Conservation (phyloP, 768 basidiomycete species). For the Amanita brunnescens region DNA sequence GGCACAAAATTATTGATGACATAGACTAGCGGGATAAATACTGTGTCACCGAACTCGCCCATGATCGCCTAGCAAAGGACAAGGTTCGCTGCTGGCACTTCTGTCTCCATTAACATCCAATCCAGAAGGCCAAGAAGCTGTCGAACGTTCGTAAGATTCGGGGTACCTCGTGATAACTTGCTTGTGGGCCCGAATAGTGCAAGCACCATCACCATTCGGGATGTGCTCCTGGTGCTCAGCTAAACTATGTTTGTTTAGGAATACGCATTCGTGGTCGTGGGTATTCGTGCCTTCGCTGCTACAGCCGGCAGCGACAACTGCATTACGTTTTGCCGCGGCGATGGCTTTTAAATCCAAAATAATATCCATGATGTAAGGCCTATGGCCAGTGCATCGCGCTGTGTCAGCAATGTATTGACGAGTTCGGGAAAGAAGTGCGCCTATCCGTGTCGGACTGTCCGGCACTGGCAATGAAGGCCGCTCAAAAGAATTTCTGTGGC, state of each 20-base stretch:
- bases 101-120: conserved; percentile 9
- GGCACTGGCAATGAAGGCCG: conserved; percentile 3
- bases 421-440: conserved; percentile 19
- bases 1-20: not conserved
- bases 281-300: conserved; percentile 1
- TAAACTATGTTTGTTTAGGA: conserved; percentile 20
- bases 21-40: not conserved
- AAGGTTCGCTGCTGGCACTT: not conserved
- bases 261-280: conserved; percentile 2
- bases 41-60: not conserved
- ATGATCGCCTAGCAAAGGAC: not conserved
- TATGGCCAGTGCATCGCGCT: conserved; percentile 21
- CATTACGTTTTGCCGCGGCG: conserved; percentile 6
- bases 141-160: conserved; percentile 40
- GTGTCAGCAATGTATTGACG: conserved; percentile 19
- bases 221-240: conserved; percentile 24
- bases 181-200: not conserved
- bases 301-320: not conserved
- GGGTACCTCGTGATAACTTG: conserved; percentile 17
- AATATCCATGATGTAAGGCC: conserved; percentile 34
- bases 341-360: conserved; percentile 33
- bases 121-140: conserved; percentile 20
- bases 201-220: conserved; percentile 14
- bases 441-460: conserved; percentile 1
- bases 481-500: not conserved